Evolutionary conservation across 1,139 yeast genomes (phyloP).

Genomic region (Meyerozyma guilliermondii): DNA sequence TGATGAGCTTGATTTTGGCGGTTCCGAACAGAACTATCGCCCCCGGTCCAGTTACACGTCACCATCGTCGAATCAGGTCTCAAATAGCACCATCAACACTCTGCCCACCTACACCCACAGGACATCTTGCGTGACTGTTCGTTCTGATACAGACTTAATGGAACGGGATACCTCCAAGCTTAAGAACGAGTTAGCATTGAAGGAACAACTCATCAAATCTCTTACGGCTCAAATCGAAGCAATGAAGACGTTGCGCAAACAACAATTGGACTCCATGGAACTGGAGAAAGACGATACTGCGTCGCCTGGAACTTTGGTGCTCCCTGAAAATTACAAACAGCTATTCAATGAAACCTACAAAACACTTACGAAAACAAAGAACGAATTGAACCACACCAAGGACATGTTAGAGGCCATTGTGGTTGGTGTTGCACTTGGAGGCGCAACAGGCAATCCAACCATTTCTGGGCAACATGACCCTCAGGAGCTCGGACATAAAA

Average conservation of each 20-base stretch:
- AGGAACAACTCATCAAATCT: slow-evolving; percentile 32
- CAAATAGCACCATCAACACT: not conserved
- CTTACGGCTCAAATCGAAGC: slow-evolving; percentile 26
- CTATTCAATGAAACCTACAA: slow-evolving; percentile 46
- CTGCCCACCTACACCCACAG: not conserved
- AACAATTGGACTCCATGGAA: not conserved
- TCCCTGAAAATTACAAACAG: slow-evolving; percentile 43
- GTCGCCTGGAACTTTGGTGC: slow-evolving; percentile 11
- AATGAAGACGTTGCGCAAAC: slow-evolving; percentile 10
- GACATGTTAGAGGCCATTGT: slow-evolving; percentile 2
- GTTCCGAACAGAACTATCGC: not conserved
- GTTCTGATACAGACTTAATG: slow-evolving; percentile 5
- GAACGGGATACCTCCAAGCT: slow-evolving; percentile 22
- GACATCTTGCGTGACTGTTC: not conserved
- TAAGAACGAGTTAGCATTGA: slow-evolving; percentile 28
- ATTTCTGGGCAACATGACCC: slow-evolving; percentile 56
- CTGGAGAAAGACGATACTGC: not conserved
- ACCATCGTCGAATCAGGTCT: not conserved
- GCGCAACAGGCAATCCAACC: not conserved
- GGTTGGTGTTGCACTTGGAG: slow-evolving; percentile 4
- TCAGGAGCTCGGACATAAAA: slow-evolving; percentile 72
- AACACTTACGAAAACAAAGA: slow-evolving; percentile 46
- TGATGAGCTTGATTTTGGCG: not conserved
- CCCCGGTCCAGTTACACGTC: not conserved
- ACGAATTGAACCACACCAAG: slow-evolving; percentile 44